Base-by-base conservation (phyloP, 371 early-diverging fungal genomes). In the Apophysomyces elegans region DNA sequence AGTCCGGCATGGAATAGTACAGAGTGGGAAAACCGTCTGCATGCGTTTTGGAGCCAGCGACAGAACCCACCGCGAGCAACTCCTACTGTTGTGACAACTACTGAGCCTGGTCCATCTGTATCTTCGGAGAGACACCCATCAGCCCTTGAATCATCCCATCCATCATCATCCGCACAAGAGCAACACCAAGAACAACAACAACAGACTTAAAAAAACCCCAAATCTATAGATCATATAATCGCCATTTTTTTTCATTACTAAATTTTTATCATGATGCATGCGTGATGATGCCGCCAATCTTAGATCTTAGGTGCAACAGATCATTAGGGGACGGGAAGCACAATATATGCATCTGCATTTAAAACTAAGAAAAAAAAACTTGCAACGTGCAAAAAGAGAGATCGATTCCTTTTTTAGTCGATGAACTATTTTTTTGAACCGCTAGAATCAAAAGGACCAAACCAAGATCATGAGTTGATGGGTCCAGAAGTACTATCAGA, bases 41-140 rank as follows among this genome's bases (percentile, higher is more conserved):
- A 58, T 7, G 68, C 68, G 9, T 68, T 68, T 59, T 68, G 68
- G 63, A 62, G 59, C 54, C 68, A 63, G 39, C 68, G 63, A 21
- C 68, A 68, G 54, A 41, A 62, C 8, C 44, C 54, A 18, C 21
- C 21, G 9, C 21, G 18, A 7, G 18, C 9, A 11, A 16, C 16
- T n/a, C 6, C 21, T n/a, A 21, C 54, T 18, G 54, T 35, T 21
- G 4, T 21, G 11, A 3, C n/a, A 8, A 50, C 21, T 5, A 32
- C 35, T 50, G 21, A 50, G 21, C 21, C 21, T 5, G 21, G 7
- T 21, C 54, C n/a, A 11, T 26, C 8, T 1, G 13, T 41, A 13
- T 13, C 41, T 8, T 41, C 2, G 41, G 41, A 41, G 41, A 13
- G 13, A 41, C 41, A 5, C 8, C 41, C 1, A 12, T 41, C 41